phyloP scores from a whole-genome alignment of 176 grass and related monocot species.

The Aegilops speltoides region DNA sequence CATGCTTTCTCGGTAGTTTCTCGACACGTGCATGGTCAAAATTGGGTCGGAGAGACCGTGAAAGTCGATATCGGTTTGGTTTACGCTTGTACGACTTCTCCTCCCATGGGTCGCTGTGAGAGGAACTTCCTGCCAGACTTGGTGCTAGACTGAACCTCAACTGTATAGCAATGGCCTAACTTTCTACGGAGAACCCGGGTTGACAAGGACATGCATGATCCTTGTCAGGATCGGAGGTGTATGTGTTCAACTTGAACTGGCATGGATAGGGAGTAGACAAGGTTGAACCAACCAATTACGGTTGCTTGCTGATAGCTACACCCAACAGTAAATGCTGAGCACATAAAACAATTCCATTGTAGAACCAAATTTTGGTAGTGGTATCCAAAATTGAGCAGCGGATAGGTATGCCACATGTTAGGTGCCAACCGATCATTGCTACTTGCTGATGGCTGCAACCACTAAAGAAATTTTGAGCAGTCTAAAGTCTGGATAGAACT shows the following conservation, averaged over 20 bases:
- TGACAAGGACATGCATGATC: slow-evolving; percentile 22
- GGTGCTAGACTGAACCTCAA: not conserved
- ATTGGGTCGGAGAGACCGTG: not conserved
- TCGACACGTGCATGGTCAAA: not conserved
- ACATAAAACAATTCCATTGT: not conserved
- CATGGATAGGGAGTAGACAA: not conserved
- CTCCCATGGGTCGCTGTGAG: not conserved
- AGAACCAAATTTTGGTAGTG: no score
- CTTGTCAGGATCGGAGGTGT: not conserved
- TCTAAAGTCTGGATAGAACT: not conserved
- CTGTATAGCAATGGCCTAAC: not conserved
- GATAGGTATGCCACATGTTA: not conserved
- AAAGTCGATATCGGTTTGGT: not conserved
- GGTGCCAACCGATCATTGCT: slow-evolving; percentile 1
- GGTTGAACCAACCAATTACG: not conserved
- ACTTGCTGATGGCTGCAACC: slow-evolving; percentile 14
- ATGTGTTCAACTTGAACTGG: slow-evolving; percentile 13
- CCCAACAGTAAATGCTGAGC: not conserved
- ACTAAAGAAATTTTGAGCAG: not conserved
- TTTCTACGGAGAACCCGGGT: not conserved
- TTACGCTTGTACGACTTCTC: slow-evolving; percentile 17
- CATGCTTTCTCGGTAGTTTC: not conserved
- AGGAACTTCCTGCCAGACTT: slow-evolving; percentile 27
- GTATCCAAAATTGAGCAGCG: not conserved
- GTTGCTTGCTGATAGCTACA: not conserved